Evolutionary conservation across 306 rosid genomes (phyloP).

Genomic region (Mimosa pudica): DNA sequence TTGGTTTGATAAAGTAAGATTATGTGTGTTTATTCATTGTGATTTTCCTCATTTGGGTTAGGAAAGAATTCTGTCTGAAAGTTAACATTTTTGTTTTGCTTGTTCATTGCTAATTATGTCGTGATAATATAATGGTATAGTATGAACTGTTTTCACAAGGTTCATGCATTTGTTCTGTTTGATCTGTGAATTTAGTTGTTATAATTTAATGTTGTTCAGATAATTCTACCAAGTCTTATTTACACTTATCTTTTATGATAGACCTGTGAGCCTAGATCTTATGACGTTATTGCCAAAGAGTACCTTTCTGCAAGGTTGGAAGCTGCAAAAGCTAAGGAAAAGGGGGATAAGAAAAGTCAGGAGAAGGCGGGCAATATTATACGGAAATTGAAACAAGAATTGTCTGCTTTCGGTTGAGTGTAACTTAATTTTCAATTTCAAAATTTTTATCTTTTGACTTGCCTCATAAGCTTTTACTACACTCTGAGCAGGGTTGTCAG

Average conservation of each 20-base stretch:
- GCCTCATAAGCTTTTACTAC: conserved; percentile 32
- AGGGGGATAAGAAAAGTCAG: conserved; percentile 69
- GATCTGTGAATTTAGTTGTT: not conserved
- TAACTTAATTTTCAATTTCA: conserved; percentile 33
- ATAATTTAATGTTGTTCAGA: not conserved
- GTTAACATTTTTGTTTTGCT: conserved; percentile 17
- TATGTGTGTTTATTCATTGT: not conserved
- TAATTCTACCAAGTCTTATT: conserved; percentile 20
- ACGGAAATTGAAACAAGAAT: conserved; percentile 82
- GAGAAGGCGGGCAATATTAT: conserved; percentile 72
- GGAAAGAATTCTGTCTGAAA: not conserved
- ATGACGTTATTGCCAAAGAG: conserved; percentile 79
- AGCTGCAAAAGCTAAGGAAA: conserved; percentile 77
- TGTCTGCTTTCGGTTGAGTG: conserved; percentile 65
- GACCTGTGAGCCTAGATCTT: conserved; percentile 64
- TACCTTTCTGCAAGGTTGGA: conserved; percentile 81
- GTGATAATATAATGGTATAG: not conserved
- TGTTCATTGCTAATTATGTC: not conserved
- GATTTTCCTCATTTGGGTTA: not conserved
- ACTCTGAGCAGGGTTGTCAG: conserved; percentile 71
- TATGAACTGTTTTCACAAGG: not conserved
- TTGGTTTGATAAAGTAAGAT: conserved; percentile 3
- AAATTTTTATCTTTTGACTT: conserved; percentile 26
- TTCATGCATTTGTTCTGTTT: not conserved
- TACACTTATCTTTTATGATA: conserved; percentile 40